These are phyloP conservation scores for Bryoerythrophyllum caledonicum DNA, from an alignment of 225 moss, liverwort and hornwort species.

Conservation along the genomic window DNA sequence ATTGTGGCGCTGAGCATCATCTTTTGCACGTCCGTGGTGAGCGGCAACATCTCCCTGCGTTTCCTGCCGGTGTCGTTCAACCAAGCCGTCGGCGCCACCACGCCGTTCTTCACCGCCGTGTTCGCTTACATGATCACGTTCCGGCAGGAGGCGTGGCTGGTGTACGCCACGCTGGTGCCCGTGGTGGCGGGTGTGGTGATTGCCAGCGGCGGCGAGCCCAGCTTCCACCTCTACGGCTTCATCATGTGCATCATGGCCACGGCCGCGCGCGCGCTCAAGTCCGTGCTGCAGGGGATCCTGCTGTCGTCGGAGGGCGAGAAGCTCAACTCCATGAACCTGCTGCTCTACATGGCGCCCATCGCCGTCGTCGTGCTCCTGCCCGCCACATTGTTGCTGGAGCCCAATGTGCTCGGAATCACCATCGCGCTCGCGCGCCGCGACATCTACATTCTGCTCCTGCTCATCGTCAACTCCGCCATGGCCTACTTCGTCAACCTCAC, in stretches of 20 bases:
- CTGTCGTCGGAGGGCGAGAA: conserved; percentile 94
- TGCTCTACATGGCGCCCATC: conserved; percentile 96
- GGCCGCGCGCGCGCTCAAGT: conserved; percentile 92
- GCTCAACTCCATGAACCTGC: conserved; percentile 98
- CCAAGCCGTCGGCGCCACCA: conserved; percentile 99
- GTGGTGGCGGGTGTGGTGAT: conserved; percentile 95
- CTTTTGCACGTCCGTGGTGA: conserved; percentile 91
- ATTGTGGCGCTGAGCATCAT: conserved; percentile 91
- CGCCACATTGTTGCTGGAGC: conserved; percentile 79
- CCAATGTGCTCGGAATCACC: conserved; percentile 84
- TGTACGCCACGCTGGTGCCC: conserved; percentile 79
- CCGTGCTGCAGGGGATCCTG: conserved; percentile 89
- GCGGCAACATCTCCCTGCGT: conserved; percentile 91
- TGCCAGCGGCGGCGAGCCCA: conserved; percentile 95
- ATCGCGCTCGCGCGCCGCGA: conserved; percentile 69
- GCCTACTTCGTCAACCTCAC: conserved; percentile 97
- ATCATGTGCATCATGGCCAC: conserved; percentile 90
- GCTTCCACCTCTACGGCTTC: conserved; percentile 92
- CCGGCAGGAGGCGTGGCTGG: conserved; percentile 87
- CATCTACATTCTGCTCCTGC: conserved; percentile 65
- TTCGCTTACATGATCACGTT: conserved; percentile 90
- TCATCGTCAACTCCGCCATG: conserved; percentile 87
- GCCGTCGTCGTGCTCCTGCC: conserved; percentile 89
- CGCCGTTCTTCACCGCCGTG: conserved; percentile 96
- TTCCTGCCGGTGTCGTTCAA: conserved; percentile 95